Percentiles rank a stretch among this genome's conserved stretches.
Evolutionary conservation across 768 basidiomycete genomes (phyloP).

Genomic region (Mycena latifolia): DNA sequence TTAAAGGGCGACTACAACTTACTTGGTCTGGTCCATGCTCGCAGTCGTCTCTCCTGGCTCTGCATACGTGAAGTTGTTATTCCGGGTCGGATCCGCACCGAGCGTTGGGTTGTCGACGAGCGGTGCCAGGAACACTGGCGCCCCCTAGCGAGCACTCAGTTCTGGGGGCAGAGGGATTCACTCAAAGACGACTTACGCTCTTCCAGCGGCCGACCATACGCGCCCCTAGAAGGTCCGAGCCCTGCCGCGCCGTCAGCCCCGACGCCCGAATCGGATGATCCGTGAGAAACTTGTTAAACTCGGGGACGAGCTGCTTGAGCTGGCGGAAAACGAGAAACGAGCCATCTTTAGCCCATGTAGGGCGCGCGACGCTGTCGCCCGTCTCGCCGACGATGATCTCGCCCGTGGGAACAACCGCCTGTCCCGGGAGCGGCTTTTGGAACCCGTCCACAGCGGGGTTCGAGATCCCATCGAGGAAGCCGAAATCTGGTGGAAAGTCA

Average conservation of each 20-base stretch:
- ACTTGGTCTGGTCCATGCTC: conserved; percentile 34
- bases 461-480: conserved; percentile 59
- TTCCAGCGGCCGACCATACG: too few relatives aligned
- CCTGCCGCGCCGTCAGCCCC: conserved; percentile 51
- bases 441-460: too few relatives aligned
- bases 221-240: conserved; percentile 61
- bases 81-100: too few relatives aligned
- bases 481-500: conserved; percentile 46
- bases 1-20: neutral
- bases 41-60: conserved; percentile 1
- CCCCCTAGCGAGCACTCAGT: too few relatives aligned
- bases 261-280: conserved; percentile 53
- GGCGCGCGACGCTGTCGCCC: conserved; percentile 49
- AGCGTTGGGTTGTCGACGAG: too few relatives aligned
- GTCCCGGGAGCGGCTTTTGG: too few relatives aligned
- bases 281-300: conserved; percentile 55
- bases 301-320: too few relatives aligned
- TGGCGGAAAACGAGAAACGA: conserved; percentile 50
- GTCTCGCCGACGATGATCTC: conserved; percentile 58
- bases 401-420: conserved; percentile 49
- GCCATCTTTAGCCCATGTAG: conserved; percentile 43
- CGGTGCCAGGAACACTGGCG: too few relatives aligned
- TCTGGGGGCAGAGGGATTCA: too few relatives aligned
- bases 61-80: conserved; percentile 26
- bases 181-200: conserved; percentile 58